Evolutionary conservation across 2,329 filamentous ascomycete species (phyloP).

Genomic region (Cyanodermella asteris): DNA sequence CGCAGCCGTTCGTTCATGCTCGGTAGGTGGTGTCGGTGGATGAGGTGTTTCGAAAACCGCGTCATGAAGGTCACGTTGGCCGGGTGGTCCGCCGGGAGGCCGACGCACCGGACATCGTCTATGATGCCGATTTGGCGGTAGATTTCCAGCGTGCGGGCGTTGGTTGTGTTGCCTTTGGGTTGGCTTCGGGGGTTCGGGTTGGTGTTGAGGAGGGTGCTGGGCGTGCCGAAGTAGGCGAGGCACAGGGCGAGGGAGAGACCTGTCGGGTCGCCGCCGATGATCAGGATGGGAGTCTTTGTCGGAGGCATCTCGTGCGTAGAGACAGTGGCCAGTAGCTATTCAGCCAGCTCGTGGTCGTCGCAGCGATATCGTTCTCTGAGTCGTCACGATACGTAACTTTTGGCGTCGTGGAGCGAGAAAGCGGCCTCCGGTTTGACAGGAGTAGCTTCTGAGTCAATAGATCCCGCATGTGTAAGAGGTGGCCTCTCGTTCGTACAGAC

Average conservation of each 20-base stretch:
- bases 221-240: conserved; percentile 13
- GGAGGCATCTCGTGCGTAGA: not conserved
- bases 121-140: conserved; percentile 13
- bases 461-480: no score
- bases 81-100: conserved; percentile 5
- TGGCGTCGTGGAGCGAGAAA: no score
- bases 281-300: conserved; percentile 16
- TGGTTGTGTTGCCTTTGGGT: conserved; percentile 18
- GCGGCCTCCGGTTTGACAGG: no score
- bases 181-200: conserved; percentile 16
- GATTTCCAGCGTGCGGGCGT: conserved; percentile 18
- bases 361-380: no score
- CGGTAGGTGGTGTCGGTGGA: conserved; percentile 8
- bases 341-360: no score
- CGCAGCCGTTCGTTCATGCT: conserved; percentile 7
- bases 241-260: conserved; percentile 19
- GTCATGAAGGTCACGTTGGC: no score
- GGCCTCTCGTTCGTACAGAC: no score
- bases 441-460: no score
- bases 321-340: no score
- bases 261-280: conserved; percentile 20
- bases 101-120: conserved; percentile 9
- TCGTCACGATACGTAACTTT: no score
- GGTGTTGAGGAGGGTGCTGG: conserved; percentile 17
- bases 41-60: no score